phyloP scores from a whole-genome alignment of 2,329 filamentous ascomycete species.

The Hypoxylon sp. region DNA sequence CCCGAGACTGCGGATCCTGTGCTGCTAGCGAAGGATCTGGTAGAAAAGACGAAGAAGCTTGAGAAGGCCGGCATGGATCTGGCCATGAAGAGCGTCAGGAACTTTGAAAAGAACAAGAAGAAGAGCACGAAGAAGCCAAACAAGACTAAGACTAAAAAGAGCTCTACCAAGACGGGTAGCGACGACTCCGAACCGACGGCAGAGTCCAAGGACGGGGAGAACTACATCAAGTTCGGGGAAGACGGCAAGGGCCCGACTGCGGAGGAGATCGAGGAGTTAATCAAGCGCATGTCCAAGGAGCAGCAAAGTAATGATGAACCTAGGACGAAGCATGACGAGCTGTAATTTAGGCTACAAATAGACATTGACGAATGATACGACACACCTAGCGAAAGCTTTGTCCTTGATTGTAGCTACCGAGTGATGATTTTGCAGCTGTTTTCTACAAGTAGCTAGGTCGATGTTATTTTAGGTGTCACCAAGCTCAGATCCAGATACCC shows the following conservation, averaged over 20 bases:
- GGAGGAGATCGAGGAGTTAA: slow-evolving; percentile 67
- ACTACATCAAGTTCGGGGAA: slow-evolving; percentile 55
- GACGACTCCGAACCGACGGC: slow-evolving; percentile 55
- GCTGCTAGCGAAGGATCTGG: slow-evolving; percentile 78
- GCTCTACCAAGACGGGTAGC: slow-evolving; percentile 53
- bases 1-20: slow-evolving; percentile 79
- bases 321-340: slow-evolving; percentile 50
- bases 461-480: neutral
- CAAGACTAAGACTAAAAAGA: slow-evolving; percentile 60
- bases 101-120: slow-evolving; percentile 64
- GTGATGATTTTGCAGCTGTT: neutral
- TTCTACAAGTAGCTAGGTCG: neutral
- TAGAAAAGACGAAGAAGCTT: slow-evolving; percentile 76
- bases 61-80: slow-evolving; percentile 78
- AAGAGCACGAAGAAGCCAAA: slow-evolving; percentile 57
- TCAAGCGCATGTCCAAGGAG: slow-evolving; percentile 59
- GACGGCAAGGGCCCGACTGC: slow-evolving; percentile 60
- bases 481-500: slow-evolving; percentile 5
- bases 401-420: neutral
- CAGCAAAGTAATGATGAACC: slow-evolving; percentile 47
- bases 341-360: slow-evolving; percentile 46
- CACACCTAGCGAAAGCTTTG: slow-evolving; percentile 25
- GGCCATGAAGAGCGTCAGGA: slow-evolving; percentile 75
- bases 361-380: slow-evolving; percentile 46
- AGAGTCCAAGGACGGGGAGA: slow-evolving; percentile 56